Base-by-base conservation (phyloP, 208 protist genomes). In the Naegleria gruberi region DNA sequence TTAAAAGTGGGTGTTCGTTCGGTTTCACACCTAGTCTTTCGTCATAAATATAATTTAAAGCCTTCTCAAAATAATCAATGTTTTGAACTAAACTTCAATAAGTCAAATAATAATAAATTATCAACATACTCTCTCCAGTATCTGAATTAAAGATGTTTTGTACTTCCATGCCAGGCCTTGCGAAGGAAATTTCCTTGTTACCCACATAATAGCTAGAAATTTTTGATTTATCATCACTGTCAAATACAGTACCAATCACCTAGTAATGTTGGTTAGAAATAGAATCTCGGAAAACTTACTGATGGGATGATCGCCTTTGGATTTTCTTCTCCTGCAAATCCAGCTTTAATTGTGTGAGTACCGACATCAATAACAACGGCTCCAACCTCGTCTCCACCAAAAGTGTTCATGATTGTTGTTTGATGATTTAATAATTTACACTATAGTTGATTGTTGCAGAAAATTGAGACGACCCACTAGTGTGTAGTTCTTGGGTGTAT, bases 321-420 rank as follows among this genome's bases (percentile, higher is more conserved):
- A 10, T 55, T 89, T 23, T 94, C 93, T 65, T 94, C 93, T 5
- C 93, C 93, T 23, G 93, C 93, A 89, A 90, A 94, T 42, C 93
- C 93, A 15, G 91, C 88, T 47, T 91, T 91, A 30, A 19, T 89
- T 8, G 42, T 90, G 55, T 43, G 47, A 7, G 87, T 89, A 1
- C 93, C 93, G 57, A 92, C 82, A 89, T 94, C 93, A 8, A 93
- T 6, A 26, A 93, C 93, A 73, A 93, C 7, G 0, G 91, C 90
- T 43, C 87, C 83, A 12, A 93, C 89, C 82, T 93, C 91, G 42
- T 93, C 92, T 92, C 45, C 51, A 4, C 19, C 51, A 19, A 30
- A 65, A 1, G 51, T 30, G 30, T 23, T 65, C 51, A 65, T 65
- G 46, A 55, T 15, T n/a, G n/a, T n/a, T n/a, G n/a, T n/a, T n/a